Percentiles rank a stretch among this genome's conserved stretches.
These are phyloP conservation scores for Backusella psychrophila DNA, from an alignment of 192 early-diverging fungal species.

Conservation along the genomic window DNA sequence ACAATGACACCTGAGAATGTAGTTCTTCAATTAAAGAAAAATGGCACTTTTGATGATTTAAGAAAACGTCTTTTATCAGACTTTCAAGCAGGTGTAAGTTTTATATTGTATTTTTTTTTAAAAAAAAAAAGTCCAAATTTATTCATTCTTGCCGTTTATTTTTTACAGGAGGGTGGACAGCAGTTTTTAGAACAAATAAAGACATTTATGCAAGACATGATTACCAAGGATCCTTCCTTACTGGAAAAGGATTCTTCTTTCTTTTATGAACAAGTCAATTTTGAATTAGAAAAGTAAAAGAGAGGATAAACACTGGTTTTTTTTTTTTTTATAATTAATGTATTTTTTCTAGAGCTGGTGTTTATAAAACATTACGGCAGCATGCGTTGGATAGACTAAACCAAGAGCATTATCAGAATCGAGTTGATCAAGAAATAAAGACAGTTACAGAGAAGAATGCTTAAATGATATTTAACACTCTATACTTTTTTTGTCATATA, in stretches of 20 bases:
- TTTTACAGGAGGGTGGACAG: constrained; percentile 3
- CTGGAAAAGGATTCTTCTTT: constrained; percentile 11
- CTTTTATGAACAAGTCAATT: constrained; percentile 6
- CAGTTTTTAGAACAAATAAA: constrained; percentile 9
- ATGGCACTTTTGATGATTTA: constrained; percentile 27
- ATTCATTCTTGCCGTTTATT: not conserved
- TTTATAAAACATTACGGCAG: constrained; percentile 11
- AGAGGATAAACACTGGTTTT: too few relatives aligned
- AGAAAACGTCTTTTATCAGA: constrained; percentile 21
- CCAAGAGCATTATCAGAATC: constrained; percentile 13
- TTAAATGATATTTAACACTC: not conserved
- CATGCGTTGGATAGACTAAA: constrained; percentile 10
- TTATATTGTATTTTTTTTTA: not conserved
- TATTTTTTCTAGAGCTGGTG: constrained; percentile 6
- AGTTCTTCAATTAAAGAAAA: constrained; percentile 27
- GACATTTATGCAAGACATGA: constrained; percentile 15
- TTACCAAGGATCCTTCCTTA: constrained; percentile 9
- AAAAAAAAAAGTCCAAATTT: not conserved
- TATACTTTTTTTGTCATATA: too few relatives aligned
- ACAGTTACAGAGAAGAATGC: not conserved
- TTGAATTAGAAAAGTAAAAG: constrained; percentile 15
- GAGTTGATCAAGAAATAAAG: constrained; percentile 9
- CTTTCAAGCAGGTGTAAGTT: constrained; percentile 21
- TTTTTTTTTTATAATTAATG: not conserved
- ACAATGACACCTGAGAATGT: constrained; percentile 27